A percentile compares a stretch with the other conserved stretches of the same genome.
phyloP scores from a whole-genome alignment of 1,284 basidiomycete genomes.

The Ceratobasidium sp. region DNA sequence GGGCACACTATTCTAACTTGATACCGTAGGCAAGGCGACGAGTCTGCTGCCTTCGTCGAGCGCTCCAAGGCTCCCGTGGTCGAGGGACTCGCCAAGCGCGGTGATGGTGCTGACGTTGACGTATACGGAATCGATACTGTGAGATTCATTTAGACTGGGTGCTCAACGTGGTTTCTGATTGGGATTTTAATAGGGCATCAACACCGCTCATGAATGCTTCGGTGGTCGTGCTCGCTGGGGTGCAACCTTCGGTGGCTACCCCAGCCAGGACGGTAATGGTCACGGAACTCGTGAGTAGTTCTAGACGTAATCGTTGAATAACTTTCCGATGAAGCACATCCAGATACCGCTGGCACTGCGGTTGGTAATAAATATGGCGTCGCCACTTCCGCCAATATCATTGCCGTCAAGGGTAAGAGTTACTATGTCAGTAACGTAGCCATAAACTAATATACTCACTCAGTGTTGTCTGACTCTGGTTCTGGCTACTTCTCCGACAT shows the following conservation, averaged over 20 bases:
- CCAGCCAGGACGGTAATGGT: conserved; percentile 10
- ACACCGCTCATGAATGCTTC: conserved; percentile 37
- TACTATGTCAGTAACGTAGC: background rate
- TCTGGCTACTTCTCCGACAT: conserved; percentile 96
- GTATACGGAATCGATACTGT: conserved; percentile 44
- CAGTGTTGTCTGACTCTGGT: conserved; percentile 86
- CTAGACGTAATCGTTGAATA: no score
- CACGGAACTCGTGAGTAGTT: conserved; percentile 11
- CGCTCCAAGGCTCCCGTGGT: background rate
- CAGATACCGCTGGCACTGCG: conserved; percentile 56
- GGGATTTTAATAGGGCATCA: conserved; percentile 47
- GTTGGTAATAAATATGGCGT: conserved; percentile 83
- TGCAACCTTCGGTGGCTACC: conserved; percentile 15
- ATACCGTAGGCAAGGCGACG: conserved; percentile 6
- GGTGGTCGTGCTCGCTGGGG: conserved; percentile 47
- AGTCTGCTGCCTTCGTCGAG: background rate
- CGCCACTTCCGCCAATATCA: conserved; percentile 90
- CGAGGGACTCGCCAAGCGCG: conserved; percentile 5
- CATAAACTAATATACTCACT: background rate
- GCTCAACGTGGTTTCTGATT: no score
- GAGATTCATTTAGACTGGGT: background rate
- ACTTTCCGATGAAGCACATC: background rate
- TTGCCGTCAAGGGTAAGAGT: conserved; percentile 87
- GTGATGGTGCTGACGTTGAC: conserved; percentile 23
- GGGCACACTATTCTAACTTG: background rate